A percentile compares a stretch with the other conserved stretches of the same genome.
These are phyloP conservation scores for Lipomyces anomalus DNA, from an alignment of 805 yeast genomes.

Conservation along the genomic window DNA sequence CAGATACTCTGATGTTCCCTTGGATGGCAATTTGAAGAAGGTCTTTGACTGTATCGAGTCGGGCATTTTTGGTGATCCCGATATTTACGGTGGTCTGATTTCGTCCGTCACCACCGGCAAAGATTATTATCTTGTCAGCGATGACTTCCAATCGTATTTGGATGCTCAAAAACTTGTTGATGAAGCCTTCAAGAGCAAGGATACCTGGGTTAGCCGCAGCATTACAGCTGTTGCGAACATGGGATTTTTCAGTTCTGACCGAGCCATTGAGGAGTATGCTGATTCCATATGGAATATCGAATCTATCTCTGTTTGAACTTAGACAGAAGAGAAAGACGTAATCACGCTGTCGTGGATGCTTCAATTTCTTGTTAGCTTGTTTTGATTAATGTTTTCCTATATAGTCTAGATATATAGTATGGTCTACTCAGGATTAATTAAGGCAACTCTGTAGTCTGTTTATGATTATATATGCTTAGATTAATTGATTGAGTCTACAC, in stretches of 20 bases:
- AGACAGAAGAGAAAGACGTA: not conserved
- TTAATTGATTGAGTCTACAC: no score
- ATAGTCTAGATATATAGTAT: no score
- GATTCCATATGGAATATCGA: conserved; percentile 90
- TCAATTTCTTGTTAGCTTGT: no score
- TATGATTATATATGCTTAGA: no score
- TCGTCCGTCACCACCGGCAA: conserved; percentile 58
- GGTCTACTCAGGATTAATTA: no score
- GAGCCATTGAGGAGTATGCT: conserved; percentile 89
- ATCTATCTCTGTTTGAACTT: conserved; percentile 39
- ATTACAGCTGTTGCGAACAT: conserved; percentile 80
- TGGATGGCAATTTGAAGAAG: conserved; percentile 53
- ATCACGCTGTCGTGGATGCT: no score
- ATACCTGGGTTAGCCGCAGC: conserved; percentile 70
- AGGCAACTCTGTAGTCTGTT: no score
- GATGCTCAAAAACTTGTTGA: conserved; percentile 77
- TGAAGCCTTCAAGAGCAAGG: conserved; percentile 58
- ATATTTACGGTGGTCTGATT: conserved; percentile 56
- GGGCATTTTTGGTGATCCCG: conserved; percentile 65
- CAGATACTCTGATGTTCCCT: conserved; percentile 49
- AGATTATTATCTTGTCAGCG: conserved; percentile 80
- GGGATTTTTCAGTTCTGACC: conserved; percentile 88
- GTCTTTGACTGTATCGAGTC: conserved; percentile 64
- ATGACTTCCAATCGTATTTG: conserved; percentile 82
- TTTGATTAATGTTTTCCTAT: no score